Percentiles rank a stretch among this genome's conserved stretches.
Evolutionary conservation across 1,139 yeast genomes (phyloP).

Genomic region (Geotrichum fermentans): DNA sequence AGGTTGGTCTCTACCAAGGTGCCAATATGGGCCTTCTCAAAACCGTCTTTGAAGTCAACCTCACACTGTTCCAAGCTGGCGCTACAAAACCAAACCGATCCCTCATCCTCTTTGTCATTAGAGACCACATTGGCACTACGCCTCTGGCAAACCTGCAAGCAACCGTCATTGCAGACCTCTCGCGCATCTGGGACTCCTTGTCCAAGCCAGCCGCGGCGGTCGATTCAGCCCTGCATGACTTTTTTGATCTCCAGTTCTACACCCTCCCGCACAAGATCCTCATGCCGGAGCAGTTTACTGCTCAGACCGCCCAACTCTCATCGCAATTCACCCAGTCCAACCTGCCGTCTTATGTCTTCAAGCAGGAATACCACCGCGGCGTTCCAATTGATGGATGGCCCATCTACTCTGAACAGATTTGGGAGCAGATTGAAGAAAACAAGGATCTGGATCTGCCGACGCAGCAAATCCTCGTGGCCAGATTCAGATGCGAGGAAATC

Average conservation of each 20-base stretch:
- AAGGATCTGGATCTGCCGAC: conserved; percentile 95
- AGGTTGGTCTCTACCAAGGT: conserved; percentile 93
- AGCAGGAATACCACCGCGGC: conserved; percentile 69
- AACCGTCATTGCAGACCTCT: conserved; percentile 66
- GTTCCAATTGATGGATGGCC: conserved; percentile 97
- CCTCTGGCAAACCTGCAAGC: conserved; percentile 67
- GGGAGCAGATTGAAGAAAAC: conserved; percentile 91
- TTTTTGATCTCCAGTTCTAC: conserved; percentile 78
- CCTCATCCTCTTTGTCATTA: conserved; percentile 74
- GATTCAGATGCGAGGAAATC: conserved; percentile 92
- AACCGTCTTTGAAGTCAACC: conserved; percentile 93
- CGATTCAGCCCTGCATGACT: conserved; percentile 59
- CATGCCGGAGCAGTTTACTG: conserved; percentile 66
- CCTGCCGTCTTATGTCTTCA: conserved; percentile 46
- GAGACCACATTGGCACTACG: conserved; percentile 88
- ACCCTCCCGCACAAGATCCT: conserved; percentile 82
- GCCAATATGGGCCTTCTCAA: conserved; percentile 94
- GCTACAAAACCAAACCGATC: conserved; percentile 49
- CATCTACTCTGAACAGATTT: conserved; percentile 80
- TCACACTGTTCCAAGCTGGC: conserved; percentile 62
- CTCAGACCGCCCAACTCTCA: conserved; percentile 61
- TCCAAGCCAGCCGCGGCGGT: conserved; percentile 54
- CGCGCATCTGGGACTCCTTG: conserved; percentile 71
- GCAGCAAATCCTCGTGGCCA: conserved; percentile 89
- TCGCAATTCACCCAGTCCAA: conserved; percentile 44